Conservation (phyloP, 257 asterid species). For the Solanum appendiculatum region DNA sequence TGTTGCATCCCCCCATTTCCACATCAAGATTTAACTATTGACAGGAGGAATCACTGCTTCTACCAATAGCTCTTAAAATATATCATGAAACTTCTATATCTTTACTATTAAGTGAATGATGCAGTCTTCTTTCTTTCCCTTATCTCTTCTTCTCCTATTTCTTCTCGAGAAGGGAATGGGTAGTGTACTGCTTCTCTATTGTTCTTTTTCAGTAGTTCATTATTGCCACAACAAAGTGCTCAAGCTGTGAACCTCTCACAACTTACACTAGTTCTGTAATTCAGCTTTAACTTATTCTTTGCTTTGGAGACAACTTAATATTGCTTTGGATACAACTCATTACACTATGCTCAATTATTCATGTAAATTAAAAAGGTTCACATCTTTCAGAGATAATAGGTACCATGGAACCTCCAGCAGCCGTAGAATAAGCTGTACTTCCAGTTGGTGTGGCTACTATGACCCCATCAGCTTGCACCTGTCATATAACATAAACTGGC, state of each 20-base stretch:
- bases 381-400: not conserved
- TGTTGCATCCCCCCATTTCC: not conserved
- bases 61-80: not conserved
- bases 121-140: not conserved
- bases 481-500: not conserved
- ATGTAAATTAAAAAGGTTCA: not conserved
- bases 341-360: not conserved
- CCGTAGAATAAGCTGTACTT: constrained; percentile 98
- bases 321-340: not conserved
- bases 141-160: not conserved
- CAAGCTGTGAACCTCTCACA: not conserved
- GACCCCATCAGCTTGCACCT: constrained; percentile 99
- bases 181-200: not conserved
- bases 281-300: not conserved
- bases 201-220: not conserved
- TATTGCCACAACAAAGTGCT: not conserved
- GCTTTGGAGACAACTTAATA: not conserved
- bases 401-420: constrained; percentile 99
- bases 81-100: not conserved
- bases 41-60: not conserved
- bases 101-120: not conserved
- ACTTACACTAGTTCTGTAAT: not conserved
- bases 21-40: not conserved
- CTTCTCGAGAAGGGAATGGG: not conserved
- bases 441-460: constrained; percentile 99